These are phyloP conservation scores for Tilletia walkeri DNA, from an alignment of 1,284 basidiomycete species.

Conservation along the genomic window DNA sequence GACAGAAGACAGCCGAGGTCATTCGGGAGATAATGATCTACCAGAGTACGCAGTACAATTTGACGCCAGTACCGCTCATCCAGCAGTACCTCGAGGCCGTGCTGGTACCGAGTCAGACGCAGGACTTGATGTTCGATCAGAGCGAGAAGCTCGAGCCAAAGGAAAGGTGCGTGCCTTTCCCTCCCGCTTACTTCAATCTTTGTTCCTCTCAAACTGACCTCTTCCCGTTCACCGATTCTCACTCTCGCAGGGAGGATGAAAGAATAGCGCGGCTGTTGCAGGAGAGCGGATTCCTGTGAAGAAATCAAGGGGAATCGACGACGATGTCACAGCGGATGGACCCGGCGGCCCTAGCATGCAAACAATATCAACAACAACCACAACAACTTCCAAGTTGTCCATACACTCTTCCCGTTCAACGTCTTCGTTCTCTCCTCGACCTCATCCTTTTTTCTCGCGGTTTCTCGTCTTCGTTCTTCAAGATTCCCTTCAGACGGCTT, in stretches of 20 bases:
- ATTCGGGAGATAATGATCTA: conserved; percentile 94
- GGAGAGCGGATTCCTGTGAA: conserved; percentile 78
- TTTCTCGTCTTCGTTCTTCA: background rate
- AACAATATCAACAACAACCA: no score
- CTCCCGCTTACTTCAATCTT: background rate
- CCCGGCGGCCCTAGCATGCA: no score
- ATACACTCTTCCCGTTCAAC: conserved; percentile 24
- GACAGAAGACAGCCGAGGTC: conserved; percentile 87
- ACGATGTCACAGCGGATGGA: no score
- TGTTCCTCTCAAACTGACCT: background rate
- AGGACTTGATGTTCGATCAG: conserved; percentile 66
- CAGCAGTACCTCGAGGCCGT: conserved; percentile 75
- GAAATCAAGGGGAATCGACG: conserved; percentile 16
- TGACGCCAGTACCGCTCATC: conserved; percentile 69
- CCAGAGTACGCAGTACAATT: conserved; percentile 79
- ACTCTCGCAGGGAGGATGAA: conserved; percentile 62
- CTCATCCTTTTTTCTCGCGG: background rate
- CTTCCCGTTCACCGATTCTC: no score
- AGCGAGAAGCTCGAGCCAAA: conserved; percentile 84
- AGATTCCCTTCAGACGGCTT: background rate
- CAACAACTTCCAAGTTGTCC: conserved; percentile 7
- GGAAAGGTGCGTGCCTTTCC: conserved; percentile 62
- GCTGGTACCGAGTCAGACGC: conserved; percentile 58
- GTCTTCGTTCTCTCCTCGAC: background rate
- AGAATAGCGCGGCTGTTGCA: conserved; percentile 83